Base-by-base conservation (phyloP, 768 basidiomycete species). In the Cystobasidiopsis lactophilus region DNA sequence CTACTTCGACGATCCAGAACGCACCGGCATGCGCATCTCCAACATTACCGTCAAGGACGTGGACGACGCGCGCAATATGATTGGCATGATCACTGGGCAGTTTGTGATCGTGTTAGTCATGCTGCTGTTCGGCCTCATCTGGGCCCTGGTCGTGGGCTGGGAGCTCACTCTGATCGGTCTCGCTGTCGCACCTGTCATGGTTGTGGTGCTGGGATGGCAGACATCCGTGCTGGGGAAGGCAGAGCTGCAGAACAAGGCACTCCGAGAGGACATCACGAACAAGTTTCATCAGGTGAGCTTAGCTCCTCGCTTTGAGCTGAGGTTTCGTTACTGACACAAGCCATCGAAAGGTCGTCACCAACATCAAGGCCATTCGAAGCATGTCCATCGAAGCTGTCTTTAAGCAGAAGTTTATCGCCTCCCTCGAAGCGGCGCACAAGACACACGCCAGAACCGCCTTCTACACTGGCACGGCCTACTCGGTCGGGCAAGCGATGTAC, bases 131-230 rank as follows among this genome's bases (percentile, higher is more conserved):
- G 89, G 88, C 7, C 66, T 96, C 19, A 63, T 82, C 18, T 98
- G 93, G 91, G 89, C 89, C 0, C 71, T 95, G 65, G 73, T 75
- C 1, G 69, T 74, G 29, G 85, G 85, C 0, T 98, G 91, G 93
- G 78, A 93, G 68, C 70, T 96, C 59, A 91, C 86, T 0, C 73
- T 96, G 18, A 83, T 82, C 2, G 89, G 88, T 0, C 67, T 95
- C 27, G 85, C 80, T 1, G 75, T 95, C 41, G 84, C 76, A 0
- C 89, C 88, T 0, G 73, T 89, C 11, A 91, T 93, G 61, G 78
- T 76, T 2, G 66, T 74, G 10, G 72, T 75, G 10, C 83, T 86
- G 75, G 73, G 77, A 4, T 59, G 79, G 16, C 85, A 89, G 68
- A 76, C 80, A 1, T 67, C 71, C n/a, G 65, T 86, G 45, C 75